These are phyloP conservation scores for Dipteronia dyeriana DNA, from an alignment of 345 rosid genomes.

Conservation along the genomic window DNA sequence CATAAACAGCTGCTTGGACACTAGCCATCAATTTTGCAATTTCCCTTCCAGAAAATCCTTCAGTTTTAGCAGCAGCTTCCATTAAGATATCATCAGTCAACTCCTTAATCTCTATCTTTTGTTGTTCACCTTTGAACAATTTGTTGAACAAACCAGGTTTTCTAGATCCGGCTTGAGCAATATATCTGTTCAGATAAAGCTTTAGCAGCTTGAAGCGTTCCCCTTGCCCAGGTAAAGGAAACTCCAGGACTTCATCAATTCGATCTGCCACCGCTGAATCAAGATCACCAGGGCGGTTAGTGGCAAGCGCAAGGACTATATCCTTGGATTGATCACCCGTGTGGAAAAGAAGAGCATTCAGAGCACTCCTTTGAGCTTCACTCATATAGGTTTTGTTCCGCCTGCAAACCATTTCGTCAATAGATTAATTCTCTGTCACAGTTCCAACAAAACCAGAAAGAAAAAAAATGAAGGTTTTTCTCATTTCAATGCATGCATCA, in stretches of 20 bases:
- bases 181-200: conserved; percentile 86
- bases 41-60: conserved; percentile 91
- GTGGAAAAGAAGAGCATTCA: conserved; percentile 90
- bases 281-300: conserved; percentile 97
- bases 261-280: conserved; percentile 95
- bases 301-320: conserved; percentile 90
- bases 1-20: conserved; percentile 92
- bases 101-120: conserved; percentile 80
- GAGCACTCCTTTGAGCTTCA: conserved; percentile 97
- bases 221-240: conserved; percentile 80
- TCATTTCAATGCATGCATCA: not conserved
- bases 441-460: not conserved
- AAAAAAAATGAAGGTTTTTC: not conserved
- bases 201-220: conserved; percentile 87
- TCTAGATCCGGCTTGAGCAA: conserved; percentile 62
- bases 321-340: conserved; percentile 98
- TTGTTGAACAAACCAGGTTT: conserved; percentile 53
- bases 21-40: conserved; percentile 92
- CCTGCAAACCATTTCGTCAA: conserved; percentile 42
- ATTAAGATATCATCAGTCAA: conserved; percentile 67
- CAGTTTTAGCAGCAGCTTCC: conserved; percentile 85
- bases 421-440: not conserved
- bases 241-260: conserved; percentile 88
- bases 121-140: conserved; percentile 54
- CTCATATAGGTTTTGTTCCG: conserved; percentile 96